Evolutionary conservation across 1,284 basidiomycete species (phyloP).

Genomic region (Leucoagaricus sp.): DNA sequence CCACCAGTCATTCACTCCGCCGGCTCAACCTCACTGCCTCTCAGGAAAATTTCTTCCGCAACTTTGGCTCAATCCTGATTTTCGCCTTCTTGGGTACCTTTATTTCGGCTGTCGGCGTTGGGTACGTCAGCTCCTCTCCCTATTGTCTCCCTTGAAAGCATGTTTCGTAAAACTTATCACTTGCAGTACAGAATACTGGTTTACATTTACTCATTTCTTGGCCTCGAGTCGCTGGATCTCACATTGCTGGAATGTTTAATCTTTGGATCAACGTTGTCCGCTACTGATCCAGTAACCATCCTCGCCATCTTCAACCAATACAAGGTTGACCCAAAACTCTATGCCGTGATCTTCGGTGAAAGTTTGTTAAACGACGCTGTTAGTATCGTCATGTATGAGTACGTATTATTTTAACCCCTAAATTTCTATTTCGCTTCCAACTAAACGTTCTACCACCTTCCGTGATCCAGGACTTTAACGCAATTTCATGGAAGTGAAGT

Average conservation of each 20-base stretch:
- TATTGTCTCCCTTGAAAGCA: not conserved
- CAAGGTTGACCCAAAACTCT: constrained; percentile 98
- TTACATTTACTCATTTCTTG: constrained; percentile 93
- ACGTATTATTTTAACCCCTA: constrained; percentile 41
- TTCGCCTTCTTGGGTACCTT: constrained; percentile 98
- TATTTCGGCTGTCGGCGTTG: constrained; percentile 94
- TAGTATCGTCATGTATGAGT: constrained; percentile 99
- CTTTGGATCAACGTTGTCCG: constrained; percentile 95
- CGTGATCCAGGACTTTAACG: constrained; percentile 76
- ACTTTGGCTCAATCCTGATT: constrained; percentile 95
- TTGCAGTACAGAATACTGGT: constrained; percentile 79
- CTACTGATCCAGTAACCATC: constrained; percentile 98
- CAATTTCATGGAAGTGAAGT: constrained; percentile 93
- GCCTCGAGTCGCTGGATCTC: constrained; percentile 83
- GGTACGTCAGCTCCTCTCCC: constrained; percentile 54
- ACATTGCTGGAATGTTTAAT: constrained; percentile 91
- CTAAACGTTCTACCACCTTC: not conserved
- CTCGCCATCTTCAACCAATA: constrained; percentile 98
- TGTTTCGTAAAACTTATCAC: constrained; percentile 39
- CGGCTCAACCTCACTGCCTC: constrained; percentile 6
- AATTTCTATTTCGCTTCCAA: not conserved
- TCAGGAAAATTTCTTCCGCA: constrained; percentile 96
- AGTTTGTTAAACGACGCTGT: constrained; percentile 98
- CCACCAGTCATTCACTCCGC: not conserved
- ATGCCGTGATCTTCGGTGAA: constrained; percentile 98